These are phyloP conservation scores for Jacaranda mimosifolia DNA, from an alignment of 257 asterid species.

Conservation along the genomic window DNA sequence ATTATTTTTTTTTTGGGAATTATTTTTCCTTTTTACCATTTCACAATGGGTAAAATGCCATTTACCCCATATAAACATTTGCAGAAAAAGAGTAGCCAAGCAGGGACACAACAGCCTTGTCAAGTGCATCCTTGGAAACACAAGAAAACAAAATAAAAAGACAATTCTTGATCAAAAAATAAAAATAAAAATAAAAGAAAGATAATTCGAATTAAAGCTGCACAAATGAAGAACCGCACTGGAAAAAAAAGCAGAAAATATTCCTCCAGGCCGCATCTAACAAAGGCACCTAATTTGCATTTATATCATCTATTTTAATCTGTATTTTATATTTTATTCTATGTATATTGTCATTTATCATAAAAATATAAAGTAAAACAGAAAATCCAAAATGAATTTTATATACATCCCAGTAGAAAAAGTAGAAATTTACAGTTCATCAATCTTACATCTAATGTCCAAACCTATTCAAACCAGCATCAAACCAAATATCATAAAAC, in stretches of 20 bases:
- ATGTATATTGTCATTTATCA: too few relatives aligned
- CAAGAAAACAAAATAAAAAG: too few relatives aligned
- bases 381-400: background rate
- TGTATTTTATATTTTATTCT: too few relatives aligned
- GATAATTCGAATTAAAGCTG: too few relatives aligned
- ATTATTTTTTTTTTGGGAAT: background rate
- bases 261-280: too few relatives aligned
- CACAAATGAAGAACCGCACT: too few relatives aligned
- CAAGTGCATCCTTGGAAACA: background rate
- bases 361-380: background rate
- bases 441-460: conserved; percentile 22
- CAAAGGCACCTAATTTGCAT: too few relatives aligned
- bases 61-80: too few relatives aligned
- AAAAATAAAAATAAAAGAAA: too few relatives aligned
- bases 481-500: conserved; percentile 36
- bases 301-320: too few relatives aligned
- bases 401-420: background rate
- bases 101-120: background rate
- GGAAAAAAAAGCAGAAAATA: too few relatives aligned
- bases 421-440: conserved; percentile 7
- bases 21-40: conserved; percentile 6
- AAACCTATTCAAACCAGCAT: conserved; percentile 37
- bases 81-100: background rate
- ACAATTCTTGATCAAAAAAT: too few relatives aligned
- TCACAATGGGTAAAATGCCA: background rate